Evolutionary conservation across 257 asterid genomes (phyloP).

Genomic region (Echites panduratus): DNA sequence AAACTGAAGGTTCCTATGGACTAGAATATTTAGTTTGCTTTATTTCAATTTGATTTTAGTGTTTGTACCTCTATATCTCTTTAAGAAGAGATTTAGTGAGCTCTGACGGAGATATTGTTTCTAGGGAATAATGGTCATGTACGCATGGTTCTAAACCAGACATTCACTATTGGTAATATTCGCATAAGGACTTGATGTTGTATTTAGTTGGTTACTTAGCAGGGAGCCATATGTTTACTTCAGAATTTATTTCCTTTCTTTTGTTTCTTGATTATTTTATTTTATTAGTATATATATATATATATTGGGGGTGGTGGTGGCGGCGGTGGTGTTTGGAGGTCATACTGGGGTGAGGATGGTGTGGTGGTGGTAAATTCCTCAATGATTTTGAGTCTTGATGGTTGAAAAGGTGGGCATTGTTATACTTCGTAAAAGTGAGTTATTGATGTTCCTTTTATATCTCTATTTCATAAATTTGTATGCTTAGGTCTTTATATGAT

Average conservation of each 20-base stretch:
- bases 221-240: background rate
- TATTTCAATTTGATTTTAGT: background rate
- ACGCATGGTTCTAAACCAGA: conserved; percentile 77
- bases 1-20: background rate
- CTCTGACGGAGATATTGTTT: conserved; percentile 4
- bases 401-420: background rate
- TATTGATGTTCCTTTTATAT: too few species aligned
- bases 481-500: too few species aligned
- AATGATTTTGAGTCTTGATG: background rate
- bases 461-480: too few species aligned
- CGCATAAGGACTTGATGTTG: background rate
- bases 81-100: background rate
- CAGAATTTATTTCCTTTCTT: too few species aligned
- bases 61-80: background rate
- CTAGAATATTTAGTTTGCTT: background rate
- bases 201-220: background rate
- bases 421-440: too few species aligned
- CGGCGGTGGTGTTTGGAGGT: background rate
- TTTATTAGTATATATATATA: too few species aligned
- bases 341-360: too few species aligned
- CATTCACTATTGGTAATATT: conserved; percentile 82
- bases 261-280: background rate
- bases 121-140: conserved; percentile 77
- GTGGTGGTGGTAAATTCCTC: too few species aligned
- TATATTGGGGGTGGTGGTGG: too few species aligned